phyloP scores from a whole-genome alignment of 176 grass and related monocot species.

The Cymbopogon citratus region DNA sequence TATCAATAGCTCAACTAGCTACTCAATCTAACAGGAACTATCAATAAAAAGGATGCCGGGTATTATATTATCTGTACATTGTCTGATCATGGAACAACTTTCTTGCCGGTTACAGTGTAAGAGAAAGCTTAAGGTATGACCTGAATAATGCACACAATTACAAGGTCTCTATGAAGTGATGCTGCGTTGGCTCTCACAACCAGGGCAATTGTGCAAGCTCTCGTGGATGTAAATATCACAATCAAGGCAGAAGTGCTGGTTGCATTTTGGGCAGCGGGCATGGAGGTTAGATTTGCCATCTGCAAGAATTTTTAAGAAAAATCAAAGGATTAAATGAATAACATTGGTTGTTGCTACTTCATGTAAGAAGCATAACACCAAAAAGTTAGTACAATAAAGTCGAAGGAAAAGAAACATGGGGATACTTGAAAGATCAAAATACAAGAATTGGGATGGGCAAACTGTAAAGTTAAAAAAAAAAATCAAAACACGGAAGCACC shows the following conservation, averaged over 20 bases:
- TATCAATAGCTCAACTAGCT: slow-evolving; percentile 26
- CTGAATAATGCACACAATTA: background rate
- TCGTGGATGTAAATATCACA: slow-evolving; percentile 99
- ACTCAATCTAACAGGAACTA: slow-evolving; percentile 9
- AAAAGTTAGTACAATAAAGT: background rate
- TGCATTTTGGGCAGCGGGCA: slow-evolving; percentile 79
- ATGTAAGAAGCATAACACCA: background rate
- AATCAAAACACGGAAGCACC: background rate
- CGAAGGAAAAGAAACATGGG: background rate
- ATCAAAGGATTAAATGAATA: slow-evolving; percentile 16
- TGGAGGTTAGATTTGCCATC: slow-evolving; percentile 48
- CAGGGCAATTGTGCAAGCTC: slow-evolving; percentile 97
- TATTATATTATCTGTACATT: slow-evolving; percentile 23
- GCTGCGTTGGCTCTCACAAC: slow-evolving; percentile 72
- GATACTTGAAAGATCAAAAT: background rate
- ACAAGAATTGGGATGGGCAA: background rate
- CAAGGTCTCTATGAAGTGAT: slow-evolving; percentile 8
- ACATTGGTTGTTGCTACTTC: background rate
- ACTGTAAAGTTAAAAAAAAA: background rate
- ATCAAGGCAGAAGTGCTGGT: slow-evolving; percentile 84
- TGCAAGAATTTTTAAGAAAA: slow-evolving; percentile 28
- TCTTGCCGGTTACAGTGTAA: background rate
- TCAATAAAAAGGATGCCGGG: slow-evolving; percentile 19
- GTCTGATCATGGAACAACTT: slow-evolving; percentile 12
- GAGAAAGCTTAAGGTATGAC: background rate